Evolutionary conservation across 2,329 filamentous ascomycete species (phyloP).

Genomic region (Fusarium sp.): DNA sequence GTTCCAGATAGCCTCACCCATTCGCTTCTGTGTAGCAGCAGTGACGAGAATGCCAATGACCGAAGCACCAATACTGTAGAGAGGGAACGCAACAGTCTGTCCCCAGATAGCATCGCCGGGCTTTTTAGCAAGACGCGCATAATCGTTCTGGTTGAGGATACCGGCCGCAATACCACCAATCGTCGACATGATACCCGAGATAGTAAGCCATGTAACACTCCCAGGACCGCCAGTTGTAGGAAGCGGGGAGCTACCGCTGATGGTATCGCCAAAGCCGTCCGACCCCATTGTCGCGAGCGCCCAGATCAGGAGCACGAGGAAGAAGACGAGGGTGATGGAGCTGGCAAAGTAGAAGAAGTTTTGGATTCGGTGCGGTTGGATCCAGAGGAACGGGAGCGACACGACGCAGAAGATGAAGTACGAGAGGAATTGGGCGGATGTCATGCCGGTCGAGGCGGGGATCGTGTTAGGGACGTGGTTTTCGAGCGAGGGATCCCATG

Average conservation of each 20-base stretch:
- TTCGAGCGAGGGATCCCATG: constrained; percentile 57
- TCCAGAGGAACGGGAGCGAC: constrained; percentile 57
- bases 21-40: constrained; percentile 52
- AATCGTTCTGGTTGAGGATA: constrained; percentile 54
- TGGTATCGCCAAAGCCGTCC: constrained; percentile 52
- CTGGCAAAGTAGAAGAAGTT: constrained; percentile 56
- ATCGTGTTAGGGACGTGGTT: constrained; percentile 56
- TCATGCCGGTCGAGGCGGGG: constrained; percentile 55
- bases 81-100: constrained; percentile 50
- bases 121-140: constrained; percentile 49
- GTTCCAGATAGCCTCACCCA: constrained; percentile 54
- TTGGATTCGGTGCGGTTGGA: constrained; percentile 56
- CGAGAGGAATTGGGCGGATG: constrained; percentile 55
- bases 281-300: constrained; percentile 56
- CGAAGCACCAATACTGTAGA: constrained; percentile 51
- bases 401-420: constrained; percentile 59
- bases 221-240: constrained; percentile 44
- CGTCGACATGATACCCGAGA: constrained; percentile 52
- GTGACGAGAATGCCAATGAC: constrained; percentile 56
- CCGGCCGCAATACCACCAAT: constrained; percentile 53
- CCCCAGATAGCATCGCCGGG: constrained; percentile 50
- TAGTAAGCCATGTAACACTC: constrained; percentile 52
- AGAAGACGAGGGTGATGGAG: constrained; percentile 54
- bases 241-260: constrained; percentile 39
- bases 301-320: constrained; percentile 57